Evolutionary conservation across 768 basidiomycete species (phyloP).

Genomic region (Heimioporus sp.): DNA sequence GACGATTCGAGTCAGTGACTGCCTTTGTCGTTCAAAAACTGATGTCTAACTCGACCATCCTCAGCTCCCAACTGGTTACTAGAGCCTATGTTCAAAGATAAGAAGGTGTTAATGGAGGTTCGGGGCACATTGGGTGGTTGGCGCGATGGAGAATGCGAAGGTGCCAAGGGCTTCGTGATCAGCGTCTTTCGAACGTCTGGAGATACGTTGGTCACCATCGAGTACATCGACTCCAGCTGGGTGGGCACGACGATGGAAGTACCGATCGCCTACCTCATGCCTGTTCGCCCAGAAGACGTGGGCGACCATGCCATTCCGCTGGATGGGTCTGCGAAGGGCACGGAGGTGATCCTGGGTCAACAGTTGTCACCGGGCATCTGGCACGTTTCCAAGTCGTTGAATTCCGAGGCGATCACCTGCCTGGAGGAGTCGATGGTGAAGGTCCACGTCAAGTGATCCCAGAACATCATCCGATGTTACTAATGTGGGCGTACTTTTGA

Average conservation of each 20-base stretch:
- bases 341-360: constrained; percentile 44
- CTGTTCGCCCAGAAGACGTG: constrained; percentile 36
- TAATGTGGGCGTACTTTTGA: too few species aligned
- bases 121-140: constrained; percentile 23
- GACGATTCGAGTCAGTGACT: constrained; percentile 27
- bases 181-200: constrained; percentile 24
- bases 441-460: constrained; percentile 19
- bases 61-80: constrained; percentile 27
- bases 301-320: constrained; percentile 52
- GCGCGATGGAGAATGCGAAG: constrained; percentile 29
- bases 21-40: not conserved
- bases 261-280: constrained; percentile 40
- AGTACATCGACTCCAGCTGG: constrained; percentile 30
- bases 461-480: not conserved
- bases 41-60: constrained; percentile 21
- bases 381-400: constrained; percentile 21
- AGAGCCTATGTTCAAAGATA: constrained; percentile 26
- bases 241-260: constrained; percentile 36
- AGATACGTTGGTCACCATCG: constrained; percentile 28
- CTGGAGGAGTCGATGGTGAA: constrained; percentile 25
- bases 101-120: constrained; percentile 30
- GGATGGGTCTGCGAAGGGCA: constrained; percentile 42
- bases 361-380: constrained; percentile 28
- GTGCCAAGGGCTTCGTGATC: constrained; percentile 28
- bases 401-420: constrained; percentile 8